Evolutionary conservation across 1,284 basidiomycete genomes (phyloP).

Genomic region (Bjerkandera adusta): DNA sequence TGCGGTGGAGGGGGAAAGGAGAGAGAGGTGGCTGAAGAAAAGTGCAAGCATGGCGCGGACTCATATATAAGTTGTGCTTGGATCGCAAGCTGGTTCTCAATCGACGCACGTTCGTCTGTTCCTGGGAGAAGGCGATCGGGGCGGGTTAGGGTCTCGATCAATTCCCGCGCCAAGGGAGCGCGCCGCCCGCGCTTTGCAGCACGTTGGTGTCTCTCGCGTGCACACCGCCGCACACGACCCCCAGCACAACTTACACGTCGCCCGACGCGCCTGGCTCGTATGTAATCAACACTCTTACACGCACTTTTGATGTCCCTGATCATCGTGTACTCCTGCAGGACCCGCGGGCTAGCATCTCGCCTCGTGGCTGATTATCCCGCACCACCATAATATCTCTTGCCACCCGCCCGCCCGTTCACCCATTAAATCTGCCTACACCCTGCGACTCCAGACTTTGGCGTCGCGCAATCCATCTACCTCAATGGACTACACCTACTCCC

Average conservation of each 20-base stretch:
- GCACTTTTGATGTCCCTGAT: no score
- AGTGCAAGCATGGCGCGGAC: conserved; percentile 3
- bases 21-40: conserved; percentile 1
- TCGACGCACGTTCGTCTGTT: conserved; percentile 7
- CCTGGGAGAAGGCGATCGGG: no score
- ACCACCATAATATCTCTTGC: background rate
- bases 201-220: no score
- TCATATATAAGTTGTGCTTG: no score
- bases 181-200: no score
- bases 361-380: background rate
- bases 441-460: background rate
- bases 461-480: background rate
- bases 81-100: background rate
- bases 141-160: background rate
- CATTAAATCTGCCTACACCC: background rate
- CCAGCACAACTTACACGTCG: background rate
- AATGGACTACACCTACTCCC: conserved; percentile 11
- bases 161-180: background rate
- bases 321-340: no score
- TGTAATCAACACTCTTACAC: background rate
- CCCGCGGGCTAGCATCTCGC: background rate
- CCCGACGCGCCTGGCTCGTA: background rate
- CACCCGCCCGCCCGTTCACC: conserved; percentile 1
- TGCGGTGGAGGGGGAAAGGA: background rate
- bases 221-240: no score